Evolutionary conservation across 1,139 yeast species (phyloP).

Genomic region (Taiozyma sp.): DNA sequence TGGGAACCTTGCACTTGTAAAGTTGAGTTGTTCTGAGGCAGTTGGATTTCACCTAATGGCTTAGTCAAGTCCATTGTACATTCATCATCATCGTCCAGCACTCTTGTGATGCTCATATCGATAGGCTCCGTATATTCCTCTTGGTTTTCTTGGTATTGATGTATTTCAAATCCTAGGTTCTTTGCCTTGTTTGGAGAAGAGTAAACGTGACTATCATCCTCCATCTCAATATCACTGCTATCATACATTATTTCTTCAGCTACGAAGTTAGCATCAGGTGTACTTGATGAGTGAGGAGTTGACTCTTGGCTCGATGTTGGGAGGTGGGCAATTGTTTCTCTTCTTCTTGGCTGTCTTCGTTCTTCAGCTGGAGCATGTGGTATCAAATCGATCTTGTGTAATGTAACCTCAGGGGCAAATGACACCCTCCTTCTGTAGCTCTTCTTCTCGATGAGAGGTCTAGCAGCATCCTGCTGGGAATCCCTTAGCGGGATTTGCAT

Average conservation of each 20-base stretch:
- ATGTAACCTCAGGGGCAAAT: conserved; percentile 73
- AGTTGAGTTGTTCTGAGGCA: conserved; percentile 1
- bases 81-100: conserved; percentile 14
- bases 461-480: conserved; percentile 5
- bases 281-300: background rate
- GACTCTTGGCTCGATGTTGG: conserved; percentile 14
- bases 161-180: conserved; percentile 13
- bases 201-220: conserved; percentile 19
- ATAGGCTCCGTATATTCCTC: conserved; percentile 17
- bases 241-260: conserved; percentile 17
- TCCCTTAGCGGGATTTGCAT: conserved; percentile 22
- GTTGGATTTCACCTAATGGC: conserved; percentile 21
- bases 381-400: conserved; percentile 57
- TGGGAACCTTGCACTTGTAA: conserved; percentile 1
- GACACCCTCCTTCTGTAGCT: conserved; percentile 50
- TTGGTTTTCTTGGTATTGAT: conserved; percentile 12
- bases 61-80: conserved; percentile 30
- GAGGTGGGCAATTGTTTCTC: conserved; percentile 33
- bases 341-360: conserved; percentile 27
- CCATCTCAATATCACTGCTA: conserved; percentile 24
- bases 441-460: conserved; percentile 9
- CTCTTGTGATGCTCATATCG: conserved; percentile 19
- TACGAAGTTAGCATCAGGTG: conserved; percentile 4
- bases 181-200: conserved; percentile 16
- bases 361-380: conserved; percentile 27